Base-by-base conservation (phyloP, 2,329 filamentous ascomycete genomes). In the Clarireedia hainanense region DNA sequence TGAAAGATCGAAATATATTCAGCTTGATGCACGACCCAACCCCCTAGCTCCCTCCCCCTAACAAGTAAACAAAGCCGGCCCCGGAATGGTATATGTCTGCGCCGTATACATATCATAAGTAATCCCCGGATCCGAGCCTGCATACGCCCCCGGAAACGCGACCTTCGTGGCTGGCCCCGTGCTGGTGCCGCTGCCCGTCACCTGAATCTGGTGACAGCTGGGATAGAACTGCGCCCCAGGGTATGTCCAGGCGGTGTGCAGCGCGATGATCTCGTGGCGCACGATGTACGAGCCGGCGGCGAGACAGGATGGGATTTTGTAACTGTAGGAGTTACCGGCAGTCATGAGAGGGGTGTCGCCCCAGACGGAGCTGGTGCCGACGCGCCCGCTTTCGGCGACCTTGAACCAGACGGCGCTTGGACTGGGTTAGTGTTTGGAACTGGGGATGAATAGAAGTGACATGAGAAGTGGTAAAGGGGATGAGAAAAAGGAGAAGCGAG, bases 201-300 rank as follows among this genome's bases (percentile, higher is more conserved):
- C 72, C 57, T 74, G 74, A 53, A 80, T 70, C 68, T 79, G 75
- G 6, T 60, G 66, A 53, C 71, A 73, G 6, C 64, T 66, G 17
- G 63, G 57, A 52, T 66, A 65, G 51, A 63, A 62, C 23, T 66
- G 61, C 6, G 60, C 61, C 6, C 56, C 57, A 0, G 67, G 70
- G 4, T 58, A 61, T 15, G 55, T 61, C 61, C 68, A 70, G 15
- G 77, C 77, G 6, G 78, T 77, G 67, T 80, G 77, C 36, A 80
- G 71, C 3, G 64, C 63, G 37, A 62, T 54, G 46, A 78, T 71
- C 71, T 82, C 79, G 37, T 77, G 73, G 37, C 78, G 74, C 67
- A 82, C 71, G 30, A 82, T 72, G 61, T 81, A 81, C 50, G 81
- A 73, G 34, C 79, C 79, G 1, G 76, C 70, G 1, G 77, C 75